These are phyloP conservation scores for Hypomyces rosellus DNA, from an alignment of 2,329 filamentous ascomycete genomes.

Conservation along the genomic window DNA sequence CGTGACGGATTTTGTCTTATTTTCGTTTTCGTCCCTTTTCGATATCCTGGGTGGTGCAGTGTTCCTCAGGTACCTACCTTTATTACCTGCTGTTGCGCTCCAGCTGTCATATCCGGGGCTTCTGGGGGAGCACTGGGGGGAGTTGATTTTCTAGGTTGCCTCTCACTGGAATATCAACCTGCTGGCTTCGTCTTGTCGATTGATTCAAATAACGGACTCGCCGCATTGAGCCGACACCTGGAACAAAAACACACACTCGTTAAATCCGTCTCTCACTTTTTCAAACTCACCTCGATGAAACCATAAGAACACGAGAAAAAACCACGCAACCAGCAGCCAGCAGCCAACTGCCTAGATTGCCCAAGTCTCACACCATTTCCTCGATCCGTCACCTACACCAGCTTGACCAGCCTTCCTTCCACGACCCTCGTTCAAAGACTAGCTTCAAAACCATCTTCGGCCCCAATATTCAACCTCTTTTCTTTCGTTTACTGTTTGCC, in stretches of 20 bases:
- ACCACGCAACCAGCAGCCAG: not conserved
- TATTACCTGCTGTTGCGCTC: not conserved
- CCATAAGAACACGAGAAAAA: not conserved
- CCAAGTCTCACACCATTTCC: not conserved
- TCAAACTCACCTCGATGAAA: slow-evolving; percentile 8
- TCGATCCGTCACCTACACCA: not conserved
- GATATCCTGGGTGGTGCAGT: not conserved
- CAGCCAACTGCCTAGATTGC: slow-evolving; percentile 1
- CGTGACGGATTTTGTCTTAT: not conserved
- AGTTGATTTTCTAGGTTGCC: too few relatives aligned
- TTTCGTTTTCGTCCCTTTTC: not conserved
- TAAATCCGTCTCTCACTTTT: not conserved
- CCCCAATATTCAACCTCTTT: not conserved
- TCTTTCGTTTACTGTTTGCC: not conserved
- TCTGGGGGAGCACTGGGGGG: not conserved
- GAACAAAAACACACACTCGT: slow-evolving; percentile 1
- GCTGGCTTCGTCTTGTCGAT: not conserved
- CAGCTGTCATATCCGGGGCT: too few relatives aligned
- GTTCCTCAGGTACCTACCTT: too few relatives aligned
- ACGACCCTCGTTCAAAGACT: too few relatives aligned
- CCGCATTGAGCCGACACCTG: slow-evolving; percentile 2
- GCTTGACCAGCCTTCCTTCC: too few relatives aligned
- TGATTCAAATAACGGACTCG: slow-evolving; percentile 1
- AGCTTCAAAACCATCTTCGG: not conserved
- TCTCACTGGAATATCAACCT: not conserved